Evolutionary conservation across 116 monocot species (phyloP), one percentile per base, ranked within the genome.

Genomic region (Zostera marina): DNA sequence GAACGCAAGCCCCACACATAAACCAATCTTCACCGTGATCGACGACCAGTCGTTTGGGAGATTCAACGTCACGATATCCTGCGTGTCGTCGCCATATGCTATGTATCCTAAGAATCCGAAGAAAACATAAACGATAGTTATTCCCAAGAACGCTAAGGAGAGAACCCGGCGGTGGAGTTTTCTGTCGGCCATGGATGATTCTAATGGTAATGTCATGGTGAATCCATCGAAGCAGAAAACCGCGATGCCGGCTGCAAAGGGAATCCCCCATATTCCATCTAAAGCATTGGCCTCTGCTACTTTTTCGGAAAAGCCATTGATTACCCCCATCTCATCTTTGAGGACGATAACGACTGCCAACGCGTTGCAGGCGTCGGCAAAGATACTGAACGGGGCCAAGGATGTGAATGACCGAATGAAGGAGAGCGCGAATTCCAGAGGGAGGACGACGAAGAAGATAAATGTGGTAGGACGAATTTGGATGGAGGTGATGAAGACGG

Each of bases 151-250:
- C 39, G 91, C 85, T 44, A 55, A 63, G 51, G 75, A 71, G 17
- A 91, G 72, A 49, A 87, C 93, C 76, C 73, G 74, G 10, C 63
- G 69, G 51, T 84, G 87, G 53, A 73, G 69, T 11, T 68, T 52
- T 60, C 68, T 58, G 24, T 93, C 79, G 43, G 79, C 74, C 93
- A 93, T 93, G n/a, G 93, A 93, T 22, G 78, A 67, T 68, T 93
- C 93, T 38, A 93, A 69, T 22, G 88, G 68, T 26, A 92, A 54
- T 3, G 84, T 84, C 93, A 93, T 77, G 71, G 79, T 78, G 73
- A 93, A 93, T 9, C 93, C 93, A 52, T 93, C 93, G 44, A 93
- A 93, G 61, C 93, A 93, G 58, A 93, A 93, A 7, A 93, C 84
- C 1, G 88, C 81, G 42, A 88, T 77, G 2, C 93, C 93, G 44